A percentile compares a stretch with the other conserved stretches of the same genome.
Conservation (phyloP, 2,329 filamentous ascomycete genomes). For the Botryotinia narcissicola region DNA sequence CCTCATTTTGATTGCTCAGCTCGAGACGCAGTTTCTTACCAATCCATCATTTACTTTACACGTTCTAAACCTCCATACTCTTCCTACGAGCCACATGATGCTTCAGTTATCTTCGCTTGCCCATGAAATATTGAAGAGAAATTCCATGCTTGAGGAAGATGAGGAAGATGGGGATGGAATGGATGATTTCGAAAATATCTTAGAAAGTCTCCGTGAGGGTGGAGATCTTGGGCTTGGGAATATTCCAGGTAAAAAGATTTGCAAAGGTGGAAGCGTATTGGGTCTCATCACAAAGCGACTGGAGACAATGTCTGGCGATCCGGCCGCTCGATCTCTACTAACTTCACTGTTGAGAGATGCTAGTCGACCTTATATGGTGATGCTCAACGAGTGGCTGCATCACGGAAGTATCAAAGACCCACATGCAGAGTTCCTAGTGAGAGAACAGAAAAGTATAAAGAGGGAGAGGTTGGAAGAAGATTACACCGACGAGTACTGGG, state of each 20-base stretch:
- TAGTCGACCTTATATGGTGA: conserved; percentile 92
- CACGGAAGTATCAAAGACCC: conserved; percentile 94
- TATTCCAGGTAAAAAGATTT: conserved; percentile 84
- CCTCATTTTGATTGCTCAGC: conserved; percentile 83
- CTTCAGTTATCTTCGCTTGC: conserved; percentile 84
- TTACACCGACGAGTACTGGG: conserved; percentile 99
- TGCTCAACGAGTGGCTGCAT: conserved; percentile 98
- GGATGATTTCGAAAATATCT: conserved; percentile 86
- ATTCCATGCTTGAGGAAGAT: conserved; percentile 81
- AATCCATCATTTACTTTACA: conserved; percentile 89
- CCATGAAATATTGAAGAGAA: conserved; percentile 82
- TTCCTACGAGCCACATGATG: conserved; percentile 88
- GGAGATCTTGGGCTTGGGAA: conserved; percentile 76
- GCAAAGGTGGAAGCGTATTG: conserved; percentile 94
- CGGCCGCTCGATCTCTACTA: conserved; percentile 76
- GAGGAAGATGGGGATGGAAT: conserved; percentile 60
- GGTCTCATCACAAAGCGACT: conserved; percentile 81
- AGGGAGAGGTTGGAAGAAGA: conserved; percentile 89
- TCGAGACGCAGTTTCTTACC: conserved; percentile 89
- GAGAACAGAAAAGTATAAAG: conserved; percentile 92
- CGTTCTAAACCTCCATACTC: conserved; percentile 85
- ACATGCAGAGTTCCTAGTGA: conserved; percentile 89
- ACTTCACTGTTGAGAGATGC: conserved; percentile 82
- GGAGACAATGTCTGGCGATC: conserved; percentile 89
- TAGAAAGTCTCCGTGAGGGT: conserved; percentile 84